Conservation (phyloP, 1,139 yeast species). For the Yamadazyma trypodendri region DNA sequence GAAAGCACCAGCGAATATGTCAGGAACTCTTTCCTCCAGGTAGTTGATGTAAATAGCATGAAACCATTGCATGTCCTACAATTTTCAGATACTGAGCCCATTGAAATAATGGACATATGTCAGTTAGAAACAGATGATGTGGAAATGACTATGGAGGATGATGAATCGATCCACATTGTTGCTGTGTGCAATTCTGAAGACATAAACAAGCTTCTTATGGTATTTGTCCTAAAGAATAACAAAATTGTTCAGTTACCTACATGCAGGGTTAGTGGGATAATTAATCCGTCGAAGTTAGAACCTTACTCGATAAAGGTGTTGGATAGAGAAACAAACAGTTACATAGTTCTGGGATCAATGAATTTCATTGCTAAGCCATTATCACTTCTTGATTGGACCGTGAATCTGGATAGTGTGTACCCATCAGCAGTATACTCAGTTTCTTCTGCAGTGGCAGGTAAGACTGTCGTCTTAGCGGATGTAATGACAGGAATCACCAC, state of each 20-base stretch:
- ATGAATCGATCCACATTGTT: constrained; percentile 6
- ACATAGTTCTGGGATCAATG: constrained; percentile 17
- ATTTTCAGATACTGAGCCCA: constrained; percentile 12
- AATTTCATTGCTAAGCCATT: constrained; percentile 14
- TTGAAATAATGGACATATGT: constrained; percentile 23
- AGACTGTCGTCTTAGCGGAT: constrained; percentile 19
- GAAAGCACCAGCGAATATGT: constrained; percentile 16
- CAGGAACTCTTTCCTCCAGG: constrained; percentile 18
- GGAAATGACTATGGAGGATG: neutral
- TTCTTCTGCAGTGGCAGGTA: constrained; percentile 10
- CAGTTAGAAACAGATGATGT: neutral
- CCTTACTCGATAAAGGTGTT: constrained; percentile 13
- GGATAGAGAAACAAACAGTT: constrained; percentile 9
- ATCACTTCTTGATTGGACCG: constrained; percentile 13
- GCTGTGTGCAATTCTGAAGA: constrained; percentile 15
- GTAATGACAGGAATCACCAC: constrained; percentile 20
- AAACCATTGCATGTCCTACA: constrained; percentile 11
- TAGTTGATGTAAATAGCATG: constrained; percentile 18
- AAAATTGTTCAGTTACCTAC: constrained; percentile 11
- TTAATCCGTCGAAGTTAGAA: constrained; percentile 12
- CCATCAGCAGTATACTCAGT: constrained; percentile 16
- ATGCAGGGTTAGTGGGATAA: constrained; percentile 14
- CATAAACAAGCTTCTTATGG: constrained; percentile 12
- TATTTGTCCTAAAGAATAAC: constrained; percentile 13
- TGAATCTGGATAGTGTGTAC: constrained; percentile 11